A percentile compares a stretch with the other conserved stretches of the same genome.
phyloP scores from a whole-genome alignment of 306 rosid species.

The Parietaria judaica region DNA sequence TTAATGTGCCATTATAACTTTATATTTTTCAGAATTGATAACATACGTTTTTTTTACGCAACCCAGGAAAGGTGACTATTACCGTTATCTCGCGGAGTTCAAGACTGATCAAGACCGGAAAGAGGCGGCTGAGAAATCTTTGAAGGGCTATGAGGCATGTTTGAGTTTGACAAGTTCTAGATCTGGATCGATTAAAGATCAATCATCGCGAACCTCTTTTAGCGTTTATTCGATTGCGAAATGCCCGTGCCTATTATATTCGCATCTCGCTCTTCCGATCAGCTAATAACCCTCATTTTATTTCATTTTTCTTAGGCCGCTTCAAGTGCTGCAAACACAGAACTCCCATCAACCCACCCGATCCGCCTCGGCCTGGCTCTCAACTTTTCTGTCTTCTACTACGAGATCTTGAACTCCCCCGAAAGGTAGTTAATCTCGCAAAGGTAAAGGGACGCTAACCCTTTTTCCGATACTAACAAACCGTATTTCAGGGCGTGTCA shows the following conservation, averaged over 20 bases:
- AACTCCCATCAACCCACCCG: conserved; percentile 92
- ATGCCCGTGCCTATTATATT: too few species aligned
- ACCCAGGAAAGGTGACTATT: conserved; percentile 46
- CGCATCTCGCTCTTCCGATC: background rate
- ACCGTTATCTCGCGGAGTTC: conserved; percentile 46
- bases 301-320: conserved; percentile 51
- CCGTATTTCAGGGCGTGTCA: conserved; percentile 79
- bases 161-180: conserved; percentile 2
- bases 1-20: background rate
- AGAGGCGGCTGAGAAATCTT: conserved; percentile 46
- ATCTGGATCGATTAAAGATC: conserved; percentile 3
- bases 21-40: background rate
- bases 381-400: conserved; percentile 95
- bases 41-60: conserved; percentile 2
- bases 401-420: conserved; percentile 95
- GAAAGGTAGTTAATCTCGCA: conserved; percentile 46
- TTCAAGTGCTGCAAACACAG: conserved; percentile 75
- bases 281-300: conserved; percentile 18
- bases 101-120: conserved; percentile 44
- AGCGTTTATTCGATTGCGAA: too few species aligned
- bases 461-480: conserved; percentile 11
- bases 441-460: conserved; percentile 5
- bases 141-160: conserved; percentile 63
- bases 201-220: too few species aligned
- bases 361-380: conserved; percentile 98